These are phyloP conservation scores for Neobulgaria alba DNA, from an alignment of 2,329 filamentous ascomycete genomes.

Conservation along the genomic window DNA sequence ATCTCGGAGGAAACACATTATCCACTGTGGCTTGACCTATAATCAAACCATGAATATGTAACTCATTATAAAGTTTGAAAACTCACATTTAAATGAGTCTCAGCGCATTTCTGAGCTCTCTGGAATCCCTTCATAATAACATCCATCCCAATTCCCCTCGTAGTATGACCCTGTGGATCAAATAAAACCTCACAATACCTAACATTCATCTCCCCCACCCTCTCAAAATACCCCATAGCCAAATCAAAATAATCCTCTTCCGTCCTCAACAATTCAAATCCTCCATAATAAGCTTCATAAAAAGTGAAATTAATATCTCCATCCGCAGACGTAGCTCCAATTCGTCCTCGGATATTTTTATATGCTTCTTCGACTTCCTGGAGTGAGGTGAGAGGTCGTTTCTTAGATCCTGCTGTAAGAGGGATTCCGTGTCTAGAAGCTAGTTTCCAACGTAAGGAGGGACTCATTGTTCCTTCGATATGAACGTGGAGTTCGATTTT, in stretches of 20 bases:
- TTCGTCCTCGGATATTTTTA: slow-evolving; percentile 12
- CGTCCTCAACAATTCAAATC: slow-evolving; percentile 57
- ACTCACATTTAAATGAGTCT: slow-evolving; percentile 50
- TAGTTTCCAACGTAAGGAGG: slow-evolving; percentile 58
- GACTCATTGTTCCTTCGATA: slow-evolving; percentile 64
- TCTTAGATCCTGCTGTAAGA: slow-evolving; percentile 7
- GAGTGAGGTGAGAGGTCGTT: slow-evolving; percentile 10
- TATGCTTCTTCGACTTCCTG: slow-evolving; percentile 11
- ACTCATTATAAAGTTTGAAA: too few species aligned
- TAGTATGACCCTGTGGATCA: slow-evolving; percentile 65
- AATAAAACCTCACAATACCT: slow-evolving; percentile 70
- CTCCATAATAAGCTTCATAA: slow-evolving; percentile 67
- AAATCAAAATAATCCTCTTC: slow-evolving; percentile 62
- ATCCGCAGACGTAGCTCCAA: slow-evolving; percentile 9
- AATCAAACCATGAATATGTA: too few species aligned
- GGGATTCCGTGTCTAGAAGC: slow-evolving; percentile 50
- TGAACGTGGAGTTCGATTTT: slow-evolving; percentile 79
- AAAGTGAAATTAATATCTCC: slow-evolving; percentile 35
- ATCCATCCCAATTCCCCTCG: slow-evolving; percentile 50
- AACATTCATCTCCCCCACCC: slow-evolving; percentile 53
- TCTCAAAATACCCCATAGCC: slow-evolving; percentile 60
- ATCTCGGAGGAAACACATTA: slow-evolving; percentile 65
- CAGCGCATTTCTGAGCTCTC: slow-evolving; percentile 49
- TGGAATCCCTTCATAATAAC: slow-evolving; percentile 55
- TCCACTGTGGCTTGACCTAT: slow-evolving; percentile 41